Evolutionary conservation across 352 stramenopile species (phyloP).

Genomic region (Achlya hypogyna): DNA sequence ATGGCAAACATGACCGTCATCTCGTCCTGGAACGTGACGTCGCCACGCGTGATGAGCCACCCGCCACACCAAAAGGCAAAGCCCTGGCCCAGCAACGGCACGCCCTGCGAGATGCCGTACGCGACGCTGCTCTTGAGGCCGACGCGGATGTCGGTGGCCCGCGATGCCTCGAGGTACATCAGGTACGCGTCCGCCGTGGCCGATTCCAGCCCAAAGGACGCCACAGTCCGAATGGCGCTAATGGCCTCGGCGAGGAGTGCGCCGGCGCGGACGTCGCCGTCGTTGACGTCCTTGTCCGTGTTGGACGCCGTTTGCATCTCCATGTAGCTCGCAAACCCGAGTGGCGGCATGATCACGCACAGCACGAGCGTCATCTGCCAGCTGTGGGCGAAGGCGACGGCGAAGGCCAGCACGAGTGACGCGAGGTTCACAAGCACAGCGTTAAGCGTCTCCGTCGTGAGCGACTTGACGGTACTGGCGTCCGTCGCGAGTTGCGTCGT

Average conservation of each 20-base stretch:
- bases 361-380: slow-evolving; percentile 54
- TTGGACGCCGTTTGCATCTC: slow-evolving; percentile 24
- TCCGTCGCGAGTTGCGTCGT: slow-evolving; percentile 37
- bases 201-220: slow-evolving; percentile 46
- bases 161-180: slow-evolving; percentile 28
- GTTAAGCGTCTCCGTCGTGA: slow-evolving; percentile 30
- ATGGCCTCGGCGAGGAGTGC: slow-evolving; percentile 38
- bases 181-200: slow-evolving; percentile 29
- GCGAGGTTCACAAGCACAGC: slow-evolving; percentile 29
- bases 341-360: slow-evolving; percentile 28
- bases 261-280: slow-evolving; percentile 33
- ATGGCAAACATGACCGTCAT: slow-evolving; percentile 67
- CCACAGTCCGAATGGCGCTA: slow-evolving; percentile 44
- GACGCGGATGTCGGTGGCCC: slow-evolving; percentile 33
- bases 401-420: slow-evolving; percentile 25
- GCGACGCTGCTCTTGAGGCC: slow-evolving; percentile 44
- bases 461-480: slow-evolving; percentile 21
- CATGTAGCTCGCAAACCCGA: slow-evolving; percentile 25
- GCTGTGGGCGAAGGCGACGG: slow-evolving; percentile 42
- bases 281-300: slow-evolving; percentile 38
- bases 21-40: slow-evolving; percentile 60
- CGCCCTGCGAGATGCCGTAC: slow-evolving; percentile 57
- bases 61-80: slow-evolving; percentile 70
- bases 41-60: slow-evolving; percentile 37
- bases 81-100: slow-evolving; percentile 53